phyloP scores from a whole-genome alignment of 2,329 filamentous ascomycete genomes.

The Paracamarosporium sp. region DNA sequence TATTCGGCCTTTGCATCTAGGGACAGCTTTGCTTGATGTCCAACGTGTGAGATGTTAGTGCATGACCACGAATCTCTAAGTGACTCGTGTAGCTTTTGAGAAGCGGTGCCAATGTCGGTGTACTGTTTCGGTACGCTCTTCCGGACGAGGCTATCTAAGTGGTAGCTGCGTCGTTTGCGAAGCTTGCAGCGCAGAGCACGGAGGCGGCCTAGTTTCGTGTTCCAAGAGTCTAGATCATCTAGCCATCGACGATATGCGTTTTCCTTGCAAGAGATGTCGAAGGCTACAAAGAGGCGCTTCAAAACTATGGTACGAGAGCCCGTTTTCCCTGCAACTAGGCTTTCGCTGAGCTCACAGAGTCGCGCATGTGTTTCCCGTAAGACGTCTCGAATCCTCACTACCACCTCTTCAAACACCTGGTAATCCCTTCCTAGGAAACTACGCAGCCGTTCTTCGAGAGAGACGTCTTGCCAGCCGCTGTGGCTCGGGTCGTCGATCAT shows the following conservation, averaged over 20 bases:
- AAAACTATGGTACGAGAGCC: not conserved
- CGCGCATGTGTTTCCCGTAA: constrained; percentile 4
- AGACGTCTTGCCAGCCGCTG: constrained; percentile 2
- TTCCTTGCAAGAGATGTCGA: constrained; percentile 14
- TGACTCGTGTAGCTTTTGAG: constrained; percentile 7
- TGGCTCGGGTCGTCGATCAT: constrained; percentile 8
- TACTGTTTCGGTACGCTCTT: constrained; percentile 4
- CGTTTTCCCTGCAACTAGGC: not conserved
- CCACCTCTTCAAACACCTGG: constrained; percentile 10
- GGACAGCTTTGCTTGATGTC: constrained; percentile 15
- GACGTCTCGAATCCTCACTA: constrained; percentile 14
- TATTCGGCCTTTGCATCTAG: constrained; percentile 9
- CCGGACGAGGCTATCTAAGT: not conserved
- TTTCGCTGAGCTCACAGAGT: not conserved
- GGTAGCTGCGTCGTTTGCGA: constrained; percentile 2
- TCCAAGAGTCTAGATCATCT: constrained; percentile 12
- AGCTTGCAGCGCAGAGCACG: constrained; percentile 11
- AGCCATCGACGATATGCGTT: constrained; percentile 8
- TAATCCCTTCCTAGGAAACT: constrained; percentile 8
- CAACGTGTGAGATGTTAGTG: constrained; percentile 15
- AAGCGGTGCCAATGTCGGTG: constrained; percentile 2
- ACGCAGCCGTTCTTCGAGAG: constrained; percentile 6
- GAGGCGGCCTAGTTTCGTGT: constrained; percentile 8
- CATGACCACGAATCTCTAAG: constrained; percentile 15
- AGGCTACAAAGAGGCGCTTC: constrained; percentile 4